Base-by-base conservation (phyloP, 1,139 yeast genomes). In the Debaryomyces robertsiae region DNA sequence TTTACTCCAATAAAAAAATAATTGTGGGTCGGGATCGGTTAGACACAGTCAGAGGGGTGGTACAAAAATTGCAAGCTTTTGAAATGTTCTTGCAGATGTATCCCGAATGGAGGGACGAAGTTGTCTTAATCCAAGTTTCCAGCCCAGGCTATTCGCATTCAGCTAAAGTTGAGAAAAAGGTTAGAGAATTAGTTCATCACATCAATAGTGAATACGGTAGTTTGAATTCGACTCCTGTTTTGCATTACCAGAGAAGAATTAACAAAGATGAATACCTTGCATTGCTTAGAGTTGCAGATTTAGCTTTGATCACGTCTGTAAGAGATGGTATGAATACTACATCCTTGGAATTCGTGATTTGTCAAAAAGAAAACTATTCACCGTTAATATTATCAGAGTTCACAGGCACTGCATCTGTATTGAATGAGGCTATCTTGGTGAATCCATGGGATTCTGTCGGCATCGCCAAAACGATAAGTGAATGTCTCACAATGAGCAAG, bases 241-340 rank as follows among this genome's bases (percentile, higher is more conserved):
- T 88, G 54, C 96, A 91, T 60, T 93, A 87, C 63, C 95, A 93
- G 54, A 84, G 89, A 77, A 80, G 95, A 55, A 79, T 93, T 49
- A 91, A 85, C 27, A 83, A 85, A 49, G 94, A 85, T 43, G 98
- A 93, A 61, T 94, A 93, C 60, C 72, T 87, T 48, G 96, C 98
- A 0, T 67, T 94, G 41, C 69, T 93, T 45, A 73, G 96, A 48
- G 93, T 82, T 10, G 98, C 98, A 0, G 98, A 93, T 58, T 68
- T 93, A 50, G 93, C 96, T 16, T 68, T 93, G 44, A 87, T 89
- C 47, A 89, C 97, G 0, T 84, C 95, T 2, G 84, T 91, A 23
- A 81, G 98, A 58, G 98, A 93, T 58, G 98, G 98, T 43, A 90
- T 93, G 88, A 93, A 90, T 64, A 90, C 97, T 9, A 93, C 98